These are phyloP conservation scores for Tulasnella sp. DNA, from an alignment of 768 basidiomycete genomes.

Conservation along the genomic window DNA sequence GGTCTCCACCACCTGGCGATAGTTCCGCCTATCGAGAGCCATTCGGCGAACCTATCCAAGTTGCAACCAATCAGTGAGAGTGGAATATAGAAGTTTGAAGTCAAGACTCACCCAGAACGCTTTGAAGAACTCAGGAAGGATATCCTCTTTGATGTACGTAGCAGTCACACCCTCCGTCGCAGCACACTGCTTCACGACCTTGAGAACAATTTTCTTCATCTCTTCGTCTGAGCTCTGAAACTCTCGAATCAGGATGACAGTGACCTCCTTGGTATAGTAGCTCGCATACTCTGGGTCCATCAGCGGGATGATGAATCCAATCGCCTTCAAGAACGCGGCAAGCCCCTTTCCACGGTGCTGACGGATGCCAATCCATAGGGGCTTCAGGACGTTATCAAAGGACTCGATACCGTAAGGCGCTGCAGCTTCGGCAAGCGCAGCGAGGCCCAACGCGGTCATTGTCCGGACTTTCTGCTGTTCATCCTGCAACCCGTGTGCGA, in stretches of 20 bases:
- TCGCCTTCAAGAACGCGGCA: conserved; percentile 93
- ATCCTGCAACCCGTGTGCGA: conserved; percentile 79
- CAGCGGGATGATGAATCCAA: conserved; percentile 97
- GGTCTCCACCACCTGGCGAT: conserved; percentile 95
- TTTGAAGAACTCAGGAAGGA: conserved; percentile 98
- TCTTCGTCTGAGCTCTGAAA: conserved; percentile 99
- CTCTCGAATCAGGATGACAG: conserved; percentile 92
- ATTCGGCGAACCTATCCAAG: conserved; percentile 58
- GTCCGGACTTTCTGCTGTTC: conserved; percentile 95
- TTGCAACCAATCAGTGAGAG: neutral
- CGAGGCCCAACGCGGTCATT: conserved; percentile 86
- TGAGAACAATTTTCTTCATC: conserved; percentile 99
- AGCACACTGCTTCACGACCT: conserved; percentile 98
- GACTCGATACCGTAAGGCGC: conserved; percentile 99
- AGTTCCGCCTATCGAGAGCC: conserved; percentile 94
- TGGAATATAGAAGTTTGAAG: neutral
- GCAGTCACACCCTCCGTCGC: conserved; percentile 97
- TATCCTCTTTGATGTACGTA: conserved; percentile 92
- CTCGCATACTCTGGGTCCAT: conserved; percentile 99
- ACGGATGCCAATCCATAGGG: conserved; percentile 87
- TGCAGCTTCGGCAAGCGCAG: conserved; percentile 91
- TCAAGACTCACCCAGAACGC: conserved; percentile 73
- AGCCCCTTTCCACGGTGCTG: conserved; percentile 91
- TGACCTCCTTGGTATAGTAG: conserved; percentile 98
- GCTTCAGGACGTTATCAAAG: conserved; percentile 93